A percentile compares a stretch with the other conserved stretches of the same genome.
Conservation (phyloP, 1,284 basidiomycete species). For the Phlebopus sp. region DNA sequence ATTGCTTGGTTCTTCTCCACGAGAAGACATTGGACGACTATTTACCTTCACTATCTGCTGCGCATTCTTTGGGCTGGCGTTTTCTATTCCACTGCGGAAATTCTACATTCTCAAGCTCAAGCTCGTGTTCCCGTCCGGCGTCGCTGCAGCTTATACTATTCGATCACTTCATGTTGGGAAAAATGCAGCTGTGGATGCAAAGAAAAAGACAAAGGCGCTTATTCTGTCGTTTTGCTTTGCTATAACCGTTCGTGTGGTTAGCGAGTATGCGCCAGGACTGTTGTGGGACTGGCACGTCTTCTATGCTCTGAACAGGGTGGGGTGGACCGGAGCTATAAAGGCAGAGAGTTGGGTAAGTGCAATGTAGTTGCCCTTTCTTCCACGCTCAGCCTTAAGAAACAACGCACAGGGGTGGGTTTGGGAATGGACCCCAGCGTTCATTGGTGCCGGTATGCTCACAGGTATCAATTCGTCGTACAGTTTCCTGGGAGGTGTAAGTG, state of each 20-base stretch:
- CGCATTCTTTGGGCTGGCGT: conserved; percentile 67
- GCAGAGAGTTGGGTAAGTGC: conserved; percentile 41
- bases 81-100: conserved; percentile 62
- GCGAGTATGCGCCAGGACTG: conserved; percentile 60
- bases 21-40: conserved; percentile 51
- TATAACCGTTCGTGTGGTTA: conserved; percentile 55
- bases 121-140: conserved; percentile 66
- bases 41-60: conserved; percentile 56
- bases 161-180: conserved; percentile 57
- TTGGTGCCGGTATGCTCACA: conserved; percentile 65
- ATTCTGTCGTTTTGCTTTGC: conserved; percentile 46
- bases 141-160: conserved; percentile 69
- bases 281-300: conserved; percentile 69
- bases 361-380: background rate
- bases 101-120: conserved; percentile 71
- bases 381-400: conserved; percentile 22
- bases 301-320: conserved; percentile 61
- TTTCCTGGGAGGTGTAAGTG: conserved; percentile 45
- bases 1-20: conserved; percentile 44
- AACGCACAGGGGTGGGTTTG: conserved; percentile 36
- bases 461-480: conserved; percentile 66
- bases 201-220: conserved; percentile 57
- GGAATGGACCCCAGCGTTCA: conserved; percentile 55
- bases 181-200: conserved; percentile 48
- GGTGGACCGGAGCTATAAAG: conserved; percentile 57